A percentile compares a stretch with the other conserved stretches of the same genome.
Conservation (phyloP, 495 filamentous ascomycete genomes). For the Cairneyella variabilis region DNA sequence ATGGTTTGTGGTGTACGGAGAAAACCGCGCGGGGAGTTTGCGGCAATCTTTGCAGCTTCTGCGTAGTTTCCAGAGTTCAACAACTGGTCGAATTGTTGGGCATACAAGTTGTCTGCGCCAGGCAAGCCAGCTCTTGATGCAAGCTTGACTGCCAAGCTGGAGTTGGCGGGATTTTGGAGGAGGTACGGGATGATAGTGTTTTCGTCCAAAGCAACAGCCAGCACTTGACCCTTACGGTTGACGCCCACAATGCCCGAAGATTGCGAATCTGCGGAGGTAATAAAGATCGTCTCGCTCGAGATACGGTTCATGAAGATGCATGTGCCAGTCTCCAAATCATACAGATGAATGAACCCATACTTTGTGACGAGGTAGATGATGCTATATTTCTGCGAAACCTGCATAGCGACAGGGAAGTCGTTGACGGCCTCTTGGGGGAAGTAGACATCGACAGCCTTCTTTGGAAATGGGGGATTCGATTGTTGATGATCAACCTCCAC, state of each 20-base stretch:
- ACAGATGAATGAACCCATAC: slow-evolving; percentile 98
- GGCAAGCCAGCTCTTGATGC: slow-evolving; percentile 91
- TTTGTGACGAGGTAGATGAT: slow-evolving; percentile 97
- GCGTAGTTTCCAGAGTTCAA: slow-evolving; percentile 70
- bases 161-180: slow-evolving; percentile 90
- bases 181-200: slow-evolving; percentile 87
- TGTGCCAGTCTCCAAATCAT: slow-evolving; percentile 94
- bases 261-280: slow-evolving; percentile 78
- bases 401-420: slow-evolving; percentile 98
- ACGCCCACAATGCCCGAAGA: slow-evolving; percentile 71
- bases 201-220: slow-evolving; percentile 91
- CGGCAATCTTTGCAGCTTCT: slow-evolving; percentile 91
- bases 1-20: slow-evolving; percentile 91
- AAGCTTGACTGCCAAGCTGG: slow-evolving; percentile 87
- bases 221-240: slow-evolving; percentile 94
- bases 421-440: slow-evolving; percentile 92
- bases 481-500: slow-evolving; percentile 95
- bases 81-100: slow-evolving; percentile 85
- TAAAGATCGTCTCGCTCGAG: slow-evolving; percentile 98
- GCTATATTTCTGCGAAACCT: slow-evolving; percentile 92
- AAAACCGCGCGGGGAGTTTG: slow-evolving; percentile 94
- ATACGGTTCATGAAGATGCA: slow-evolving; percentile 99
- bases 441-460: slow-evolving; percentile 96
- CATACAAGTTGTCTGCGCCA: slow-evolving; percentile 92
- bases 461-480: slow-evolving; percentile 79